These are phyloP conservation scores for Talaromyces adpressus DNA, from an alignment of 495 filamentous ascomycete genomes.

Conservation along the genomic window DNA sequence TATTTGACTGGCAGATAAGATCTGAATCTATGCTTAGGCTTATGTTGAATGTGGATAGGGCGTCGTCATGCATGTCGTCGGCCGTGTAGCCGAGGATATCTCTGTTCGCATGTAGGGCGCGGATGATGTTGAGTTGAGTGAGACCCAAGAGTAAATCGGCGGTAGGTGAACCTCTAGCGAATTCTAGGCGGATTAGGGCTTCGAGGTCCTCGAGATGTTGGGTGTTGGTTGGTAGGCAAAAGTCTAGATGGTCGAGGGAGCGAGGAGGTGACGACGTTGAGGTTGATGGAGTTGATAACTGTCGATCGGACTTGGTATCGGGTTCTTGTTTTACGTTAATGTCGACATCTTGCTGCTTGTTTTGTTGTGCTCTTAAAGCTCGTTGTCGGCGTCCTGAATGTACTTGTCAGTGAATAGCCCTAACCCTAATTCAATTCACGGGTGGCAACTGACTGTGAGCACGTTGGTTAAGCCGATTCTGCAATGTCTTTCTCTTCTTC, in stretches of 20 bases:
- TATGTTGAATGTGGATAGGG: conserved; percentile 20
- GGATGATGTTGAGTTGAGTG: conserved; percentile 21
- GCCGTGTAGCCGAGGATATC: conserved; percentile 13
- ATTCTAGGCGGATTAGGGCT: conserved; percentile 6
- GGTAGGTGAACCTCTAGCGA: conserved; percentile 16
- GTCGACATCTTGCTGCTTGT: background rate
- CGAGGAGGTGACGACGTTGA: background rate
- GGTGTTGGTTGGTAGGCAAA: background rate
- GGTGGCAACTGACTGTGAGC: conserved; percentile 11
- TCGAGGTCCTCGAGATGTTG: conserved; percentile 7
- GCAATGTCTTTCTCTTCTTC: conserved; percentile 12
- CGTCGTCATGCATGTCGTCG: conserved; percentile 16
- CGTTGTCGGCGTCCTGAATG: conserved; percentile 7
- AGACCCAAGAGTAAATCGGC: conserved; percentile 23
- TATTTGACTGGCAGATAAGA: background rate
- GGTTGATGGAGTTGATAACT: too few relatives aligned
- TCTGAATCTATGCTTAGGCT: background rate
- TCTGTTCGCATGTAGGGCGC: conserved; percentile 19
- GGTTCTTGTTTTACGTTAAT: background rate
- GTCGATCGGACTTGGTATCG: background rate
- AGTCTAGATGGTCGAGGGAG: background rate
- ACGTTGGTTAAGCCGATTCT: conserved; percentile 23
- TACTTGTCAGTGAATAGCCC: background rate
- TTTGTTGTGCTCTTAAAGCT: background rate
- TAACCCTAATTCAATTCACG: background rate